A percentile compares a stretch with the other conserved stretches of the same genome.
These are phyloP conservation scores for Penicillium riverlandense DNA, from an alignment of 495 filamentous ascomycete genomes.

Conservation along the genomic window DNA sequence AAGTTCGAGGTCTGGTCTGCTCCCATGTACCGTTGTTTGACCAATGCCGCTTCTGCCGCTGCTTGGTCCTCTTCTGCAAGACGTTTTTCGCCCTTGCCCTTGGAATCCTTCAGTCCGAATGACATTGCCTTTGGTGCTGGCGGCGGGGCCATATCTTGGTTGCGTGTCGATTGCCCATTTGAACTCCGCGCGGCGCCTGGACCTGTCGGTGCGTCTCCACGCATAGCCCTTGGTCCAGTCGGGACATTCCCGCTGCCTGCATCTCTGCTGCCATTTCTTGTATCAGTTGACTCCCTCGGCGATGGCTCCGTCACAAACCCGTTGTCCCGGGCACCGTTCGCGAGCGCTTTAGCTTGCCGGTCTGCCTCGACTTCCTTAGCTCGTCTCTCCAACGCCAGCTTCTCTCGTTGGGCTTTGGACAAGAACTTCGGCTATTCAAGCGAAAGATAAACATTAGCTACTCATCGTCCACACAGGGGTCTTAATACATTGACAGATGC, in stretches of 20 bases:
- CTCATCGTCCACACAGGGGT: background rate
- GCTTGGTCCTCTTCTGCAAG: constrained; percentile 54
- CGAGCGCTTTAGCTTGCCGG: constrained; percentile 28
- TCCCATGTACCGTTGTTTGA: constrained; percentile 87
- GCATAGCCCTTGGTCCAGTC: constrained; percentile 75
- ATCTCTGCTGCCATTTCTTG: constrained; percentile 6
- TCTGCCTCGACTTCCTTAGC: constrained; percentile 76
- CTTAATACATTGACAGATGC: background rate
- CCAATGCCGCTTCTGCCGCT: constrained; percentile 61
- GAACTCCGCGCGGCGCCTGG: constrained; percentile 45
- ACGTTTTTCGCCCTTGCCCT: constrained; percentile 48
- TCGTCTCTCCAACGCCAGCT: constrained; percentile 76
- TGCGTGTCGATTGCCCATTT: constrained; percentile 28
- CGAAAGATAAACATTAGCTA: constrained; percentile 14
- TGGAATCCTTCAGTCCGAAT: constrained; percentile 25
- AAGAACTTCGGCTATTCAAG: constrained; percentile 78
- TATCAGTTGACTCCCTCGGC: background rate
- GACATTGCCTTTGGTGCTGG: constrained; percentile 39
- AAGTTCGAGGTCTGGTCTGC: constrained; percentile 82
- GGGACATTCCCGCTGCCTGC: constrained; percentile 40
- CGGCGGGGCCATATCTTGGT: constrained; percentile 48
- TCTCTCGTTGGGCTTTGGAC: constrained; percentile 82
- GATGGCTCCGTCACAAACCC: constrained; percentile 2
- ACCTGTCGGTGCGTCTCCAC: constrained; percentile 47
- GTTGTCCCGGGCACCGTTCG: constrained; percentile 26